Conservation (phyloP, 768 basidiomycete genomes). For the Tylopilus sp. region DNA sequence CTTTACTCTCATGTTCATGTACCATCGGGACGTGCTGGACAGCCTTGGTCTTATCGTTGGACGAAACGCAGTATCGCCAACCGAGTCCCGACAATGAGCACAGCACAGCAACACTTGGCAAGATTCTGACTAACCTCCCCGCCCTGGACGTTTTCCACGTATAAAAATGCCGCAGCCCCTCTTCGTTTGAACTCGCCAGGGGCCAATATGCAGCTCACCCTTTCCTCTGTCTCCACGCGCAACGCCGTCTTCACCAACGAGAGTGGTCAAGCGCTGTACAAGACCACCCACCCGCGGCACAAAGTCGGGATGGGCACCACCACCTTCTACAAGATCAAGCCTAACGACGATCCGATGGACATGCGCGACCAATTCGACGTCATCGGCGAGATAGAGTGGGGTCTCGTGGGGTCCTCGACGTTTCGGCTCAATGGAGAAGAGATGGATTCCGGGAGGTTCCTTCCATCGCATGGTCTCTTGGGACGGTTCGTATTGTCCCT, state of each 20-base stretch:
- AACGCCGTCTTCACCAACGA: conserved; percentile 24
- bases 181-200: neutral
- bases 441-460: conserved; percentile 24
- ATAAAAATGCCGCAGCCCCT: neutral
- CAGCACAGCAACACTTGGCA: too few species aligned
- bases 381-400: conserved; percentile 37
- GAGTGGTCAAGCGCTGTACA: conserved; percentile 29
- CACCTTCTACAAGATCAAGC: conserved; percentile 24
- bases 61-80: too few species aligned
- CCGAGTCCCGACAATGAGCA: too few species aligned
- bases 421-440: conserved; percentile 29
- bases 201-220: conserved; percentile 17
- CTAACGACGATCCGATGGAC: conserved; percentile 19
- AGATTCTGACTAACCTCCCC: too few species aligned
- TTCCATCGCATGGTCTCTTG: conserved; percentile 20
- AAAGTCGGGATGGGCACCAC: conserved; percentile 14
- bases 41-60: too few species aligned
- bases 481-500: conserved; percentile 19
- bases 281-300: conserved; percentile 20
- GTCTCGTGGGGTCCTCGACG: conserved; percentile 25
- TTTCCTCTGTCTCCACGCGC: conserved; percentile 22
- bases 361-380: conserved; percentile 29
- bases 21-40: too few species aligned
- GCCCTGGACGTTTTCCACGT: too few species aligned
- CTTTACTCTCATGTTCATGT: too few species aligned